Evolutionary conservation across 441 rosid species (phyloP).

Genomic region (Manihot esculenta): DNA sequence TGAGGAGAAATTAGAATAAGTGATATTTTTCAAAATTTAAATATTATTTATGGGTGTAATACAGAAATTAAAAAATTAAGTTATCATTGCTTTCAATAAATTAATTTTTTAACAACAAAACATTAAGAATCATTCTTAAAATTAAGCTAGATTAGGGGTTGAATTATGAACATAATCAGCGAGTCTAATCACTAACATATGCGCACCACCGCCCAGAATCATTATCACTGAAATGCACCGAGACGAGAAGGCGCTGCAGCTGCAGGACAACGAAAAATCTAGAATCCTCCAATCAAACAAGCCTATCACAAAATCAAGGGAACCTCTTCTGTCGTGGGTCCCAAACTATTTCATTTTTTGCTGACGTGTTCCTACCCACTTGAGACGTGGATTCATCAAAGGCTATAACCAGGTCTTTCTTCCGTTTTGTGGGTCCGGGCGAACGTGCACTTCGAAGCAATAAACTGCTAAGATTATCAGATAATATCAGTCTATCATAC

Average conservation of each 20-base stretch:
- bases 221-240: background rate
- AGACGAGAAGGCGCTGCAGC: background rate
- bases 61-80: too few species aligned
- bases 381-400: background rate
- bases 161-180: background rate
- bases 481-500: background rate
- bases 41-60: too few species aligned
- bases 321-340: background rate
- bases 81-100: too few species aligned
- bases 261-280: background rate
- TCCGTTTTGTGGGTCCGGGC: background rate
- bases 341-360: background rate
- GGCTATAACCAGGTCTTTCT: too few species aligned
- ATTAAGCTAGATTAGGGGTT: background rate
- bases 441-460: background rate
- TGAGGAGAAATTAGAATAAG: too few species aligned
- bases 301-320: background rate
- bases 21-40: too few species aligned
- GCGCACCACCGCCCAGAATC: conserved; percentile 7
- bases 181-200: background rate
- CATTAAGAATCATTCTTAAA: too few species aligned
- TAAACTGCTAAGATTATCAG: background rate
- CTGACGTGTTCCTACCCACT: background rate
- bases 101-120: too few species aligned
- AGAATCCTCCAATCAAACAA: conserved; percentile 8